Conservation (phyloP, 345 rosid genomes). For the Syzygium oleosum region DNA sequence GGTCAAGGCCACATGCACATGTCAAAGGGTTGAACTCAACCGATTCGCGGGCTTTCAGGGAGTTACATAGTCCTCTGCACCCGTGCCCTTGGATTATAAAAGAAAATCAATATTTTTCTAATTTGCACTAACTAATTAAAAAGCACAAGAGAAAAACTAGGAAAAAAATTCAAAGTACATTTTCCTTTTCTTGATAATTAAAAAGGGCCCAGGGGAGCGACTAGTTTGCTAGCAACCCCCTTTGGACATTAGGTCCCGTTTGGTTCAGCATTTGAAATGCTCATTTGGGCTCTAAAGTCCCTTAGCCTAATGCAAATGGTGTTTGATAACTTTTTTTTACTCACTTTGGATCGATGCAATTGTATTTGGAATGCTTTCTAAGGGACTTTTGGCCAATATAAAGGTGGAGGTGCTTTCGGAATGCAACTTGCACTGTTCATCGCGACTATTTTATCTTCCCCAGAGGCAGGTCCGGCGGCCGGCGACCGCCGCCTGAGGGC, state of each 20-base stretch:
- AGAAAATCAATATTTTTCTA: neutral
- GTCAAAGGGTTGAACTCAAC: neutral
- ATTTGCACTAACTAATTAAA: neutral
- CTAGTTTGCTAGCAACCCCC: rapidly evolving
- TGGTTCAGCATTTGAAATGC: no score
- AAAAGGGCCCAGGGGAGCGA: neutral
- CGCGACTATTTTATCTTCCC: no score
- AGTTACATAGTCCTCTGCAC: neutral
- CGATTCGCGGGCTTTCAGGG: neutral
- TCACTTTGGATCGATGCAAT: no score
- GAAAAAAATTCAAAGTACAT: neutral
- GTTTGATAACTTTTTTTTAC: no score
- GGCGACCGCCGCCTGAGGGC: no score
- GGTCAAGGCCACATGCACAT: neutral
- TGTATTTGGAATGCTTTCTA: no score
- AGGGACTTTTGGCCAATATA: no score
- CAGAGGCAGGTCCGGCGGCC: no score
- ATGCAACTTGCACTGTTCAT: no score
- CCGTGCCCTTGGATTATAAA: neutral
- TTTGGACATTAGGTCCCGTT: neutral
- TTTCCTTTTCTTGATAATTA: neutral
- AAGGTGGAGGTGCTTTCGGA: no score
- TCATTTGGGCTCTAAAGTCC: no score
- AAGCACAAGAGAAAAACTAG: neutral
- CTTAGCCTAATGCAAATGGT: no score